phyloP scores from a whole-genome alignment of 805 yeast genomes.

The Pachysolen tannophilus region DNA sequence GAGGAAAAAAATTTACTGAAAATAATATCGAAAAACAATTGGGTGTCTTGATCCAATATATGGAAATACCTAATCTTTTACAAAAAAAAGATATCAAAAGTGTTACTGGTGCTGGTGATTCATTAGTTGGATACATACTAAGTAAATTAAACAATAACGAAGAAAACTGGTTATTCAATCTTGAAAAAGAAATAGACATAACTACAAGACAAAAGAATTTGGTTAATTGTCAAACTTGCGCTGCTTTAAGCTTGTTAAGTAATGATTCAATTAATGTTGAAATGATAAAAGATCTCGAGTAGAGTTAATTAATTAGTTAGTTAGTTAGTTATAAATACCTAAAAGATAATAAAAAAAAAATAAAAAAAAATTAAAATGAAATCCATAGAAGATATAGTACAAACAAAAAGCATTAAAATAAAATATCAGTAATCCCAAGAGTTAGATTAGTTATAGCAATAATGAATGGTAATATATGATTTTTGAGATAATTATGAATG shows the following conservation, averaged over 20 bases:
- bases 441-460: too few species aligned
- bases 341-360: too few species aligned
- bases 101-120: conserved; percentile 89
- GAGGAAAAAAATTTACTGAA: conserved; percentile 7
- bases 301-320: too few species aligned
- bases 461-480: too few species aligned
- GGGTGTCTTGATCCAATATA: conserved; percentile 62
- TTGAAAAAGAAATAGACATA: conserved; percentile 4
- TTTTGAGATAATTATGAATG: too few species aligned
- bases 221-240: conserved; percentile 18
- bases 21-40: conserved; percentile 20
- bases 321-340: too few species aligned
- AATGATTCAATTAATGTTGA: conserved; percentile 16
- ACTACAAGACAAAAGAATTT: conserved; percentile 15
- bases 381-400: too few species aligned
- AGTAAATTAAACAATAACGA: conserved; percentile 26
- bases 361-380: too few species aligned
- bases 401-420: too few species aligned
- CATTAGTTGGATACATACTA: conserved; percentile 59
- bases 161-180: conserved; percentile 7
- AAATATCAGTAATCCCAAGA: too few species aligned
- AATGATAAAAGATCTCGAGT: conserved; percentile 8
- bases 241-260: conserved; percentile 16
- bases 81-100: conserved; percentile 36
- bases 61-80: conserved; percentile 30